A percentile compares a stretch with the other conserved stretches of the same genome.
phyloP scores from a whole-genome alignment of 768 basidiomycete genomes.

The Phlebiopsis flavidoalba region DNA sequence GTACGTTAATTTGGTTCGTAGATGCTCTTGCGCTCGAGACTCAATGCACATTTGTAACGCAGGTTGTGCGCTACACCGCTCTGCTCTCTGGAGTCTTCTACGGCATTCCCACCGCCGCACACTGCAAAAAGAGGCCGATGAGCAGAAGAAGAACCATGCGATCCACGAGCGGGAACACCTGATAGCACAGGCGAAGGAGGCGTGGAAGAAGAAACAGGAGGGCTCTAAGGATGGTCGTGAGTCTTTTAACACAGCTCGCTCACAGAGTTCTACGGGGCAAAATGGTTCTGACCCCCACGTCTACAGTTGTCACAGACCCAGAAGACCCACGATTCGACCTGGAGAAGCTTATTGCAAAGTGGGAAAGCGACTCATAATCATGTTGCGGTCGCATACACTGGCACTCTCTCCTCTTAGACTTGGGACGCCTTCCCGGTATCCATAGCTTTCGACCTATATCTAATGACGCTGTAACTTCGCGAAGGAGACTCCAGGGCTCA shows the following conservation, averaged over 20 bases:
- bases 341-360: conserved; percentile 79
- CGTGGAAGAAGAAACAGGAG: conserved; percentile 79
- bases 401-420: conserved; percentile 6
- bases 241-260: conserved; percentile 19
- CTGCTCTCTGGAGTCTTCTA: conserved; percentile 84
- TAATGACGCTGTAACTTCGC: conserved; percentile 11
- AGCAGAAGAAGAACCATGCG: conserved; percentile 69
- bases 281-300: background rate
- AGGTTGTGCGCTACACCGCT: conserved; percentile 93
- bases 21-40: no score
- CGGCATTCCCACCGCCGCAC: conserved; percentile 90
- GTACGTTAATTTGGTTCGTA: conserved; percentile 37
- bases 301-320: conserved; percentile 83
- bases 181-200: conserved; percentile 83
- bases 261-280: background rate
- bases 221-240: conserved; percentile 50
- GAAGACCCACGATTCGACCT: conserved; percentile 95
- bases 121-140: conserved; percentile 76
- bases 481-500: background rate
- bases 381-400: background rate
- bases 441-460: conserved; percentile 4
- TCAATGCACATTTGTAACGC: background rate
- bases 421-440: background rate
- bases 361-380: conserved; percentile 55
- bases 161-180: conserved; percentile 70